Evolutionary conservation across 805 yeast genomes (phyloP).

Genomic region (Metahyphopichia silvanorum): DNA sequence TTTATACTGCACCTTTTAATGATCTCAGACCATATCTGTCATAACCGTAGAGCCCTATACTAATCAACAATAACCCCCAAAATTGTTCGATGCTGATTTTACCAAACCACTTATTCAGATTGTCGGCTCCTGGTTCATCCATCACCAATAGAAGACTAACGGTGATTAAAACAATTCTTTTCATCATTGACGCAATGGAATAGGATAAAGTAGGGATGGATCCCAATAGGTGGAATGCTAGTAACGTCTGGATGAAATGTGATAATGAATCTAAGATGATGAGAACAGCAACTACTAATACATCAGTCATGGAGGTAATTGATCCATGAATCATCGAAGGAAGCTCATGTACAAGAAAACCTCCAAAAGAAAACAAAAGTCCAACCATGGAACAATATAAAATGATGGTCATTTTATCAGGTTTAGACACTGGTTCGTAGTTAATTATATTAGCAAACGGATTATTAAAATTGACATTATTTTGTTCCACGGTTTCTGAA

Average conservation of each 20-base stretch:
- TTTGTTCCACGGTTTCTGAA: constrained; percentile 11
- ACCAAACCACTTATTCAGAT: constrained; percentile 22
- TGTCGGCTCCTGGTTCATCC: constrained; percentile 15
- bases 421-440: constrained; percentile 35
- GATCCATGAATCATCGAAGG: constrained; percentile 22
- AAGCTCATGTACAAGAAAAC: constrained; percentile 67
- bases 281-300: constrained; percentile 43
- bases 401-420: constrained; percentile 79
- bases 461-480: constrained; percentile 12
- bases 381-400: constrained; percentile 79
- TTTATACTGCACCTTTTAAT: constrained; percentile 8
- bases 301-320: constrained; percentile 13
- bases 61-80: constrained; percentile 49
- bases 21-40: constrained; percentile 57
- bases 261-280: constrained; percentile 66
- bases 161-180: constrained; percentile 79
- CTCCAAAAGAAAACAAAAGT: constrained; percentile 63
- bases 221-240: constrained; percentile 79
- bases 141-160: constrained; percentile 60
- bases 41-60: constrained; percentile 56
- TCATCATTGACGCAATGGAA: constrained; percentile 83
- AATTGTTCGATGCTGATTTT: constrained; percentile 44
- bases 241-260: constrained; percentile 75
- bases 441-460: constrained; percentile 17
- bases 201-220: constrained; percentile 80